Percentiles rank a stretch among this genome's conserved stretches.
These are phyloP conservation scores for Lavandula angustifolia DNA, from an alignment of 257 asterid species.

Conservation along the genomic window DNA sequence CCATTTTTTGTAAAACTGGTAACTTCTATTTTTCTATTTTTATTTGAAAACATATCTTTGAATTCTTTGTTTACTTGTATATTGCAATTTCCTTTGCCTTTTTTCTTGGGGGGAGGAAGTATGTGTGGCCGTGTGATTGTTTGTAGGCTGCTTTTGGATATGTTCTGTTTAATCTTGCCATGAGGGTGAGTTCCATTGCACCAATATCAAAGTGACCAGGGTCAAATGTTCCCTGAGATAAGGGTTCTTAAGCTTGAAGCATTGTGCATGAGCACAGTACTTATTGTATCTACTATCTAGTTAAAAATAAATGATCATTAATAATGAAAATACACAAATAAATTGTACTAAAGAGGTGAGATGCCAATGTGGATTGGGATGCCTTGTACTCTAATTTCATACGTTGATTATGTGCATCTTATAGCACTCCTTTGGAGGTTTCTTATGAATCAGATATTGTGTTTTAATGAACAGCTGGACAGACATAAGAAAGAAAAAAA, in stretches of 20 bases:
- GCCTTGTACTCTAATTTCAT: neutral
- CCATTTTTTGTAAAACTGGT: neutral
- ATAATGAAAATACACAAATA: neutral
- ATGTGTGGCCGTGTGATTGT: neutral
- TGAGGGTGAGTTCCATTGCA: neutral
- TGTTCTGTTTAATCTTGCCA: conserved; percentile 1
- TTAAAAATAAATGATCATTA: too few relatives aligned
- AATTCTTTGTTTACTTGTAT: neutral
- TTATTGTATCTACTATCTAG: neutral
- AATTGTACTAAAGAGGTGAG: neutral
- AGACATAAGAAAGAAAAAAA: conserved; percentile 6
- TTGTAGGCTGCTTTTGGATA: neutral
- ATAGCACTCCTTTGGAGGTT: neutral
- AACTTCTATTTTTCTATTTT: neutral
- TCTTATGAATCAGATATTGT: conserved; percentile 7
- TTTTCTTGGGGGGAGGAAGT: neutral
- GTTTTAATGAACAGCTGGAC: conserved; percentile 4
- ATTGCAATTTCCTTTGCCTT: neutral
- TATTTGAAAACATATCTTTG: neutral
- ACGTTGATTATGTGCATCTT: neutral
- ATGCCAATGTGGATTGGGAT: neutral
- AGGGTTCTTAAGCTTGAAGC: neutral
- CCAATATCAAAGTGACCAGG: neutral
- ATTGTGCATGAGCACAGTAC: neutral
- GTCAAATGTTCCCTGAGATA: neutral